Base-by-base conservation (phyloP, 225 moss, liverwort and hornwort genomes). In the Bryum argenteum region DNA sequence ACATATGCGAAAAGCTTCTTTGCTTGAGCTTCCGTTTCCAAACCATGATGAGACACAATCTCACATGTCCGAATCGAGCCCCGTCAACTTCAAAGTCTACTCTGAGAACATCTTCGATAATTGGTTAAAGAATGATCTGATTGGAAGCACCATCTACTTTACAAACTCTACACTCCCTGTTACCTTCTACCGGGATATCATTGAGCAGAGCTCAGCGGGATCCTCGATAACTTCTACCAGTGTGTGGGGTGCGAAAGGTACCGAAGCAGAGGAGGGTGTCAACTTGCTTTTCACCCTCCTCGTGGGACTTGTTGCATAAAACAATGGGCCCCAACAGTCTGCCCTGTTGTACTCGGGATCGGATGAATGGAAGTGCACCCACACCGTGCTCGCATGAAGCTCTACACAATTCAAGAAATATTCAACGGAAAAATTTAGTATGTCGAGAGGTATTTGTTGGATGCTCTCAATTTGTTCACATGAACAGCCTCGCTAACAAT, bases 251-350 rank as follows among this genome's bases (percentile, higher is more conserved):
- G 63, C 64, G 38, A 82, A 81, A 45, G 79, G 63, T 74, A 74
- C 74, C 52, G 63, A 53, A 62, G 81, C 43, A 63, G 66, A 75
- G 41, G 75, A 67, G n/a, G 71, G 70, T 21, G 64, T 48, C 40
- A 75, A 67, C 45, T 71, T 69, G 77, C 75, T 68, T 52, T 59
- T 58, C 21, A 75, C 62, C 16, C 67, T 15, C 37, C 67, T 79
- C 20, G 48, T 74, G 2, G 77, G 64, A 63, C 64, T 81, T 11
- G 71, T 81, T 59, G 71, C 71, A 74, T 82, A 84, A 51, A 81
- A 87, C 54, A 87, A 75, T 74, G 87, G 81, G 19, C 75, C 75
- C 75, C 79, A 82, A 69, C 74, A 87, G 44, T 84, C 60, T 17
- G 48, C 69, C 15, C 56, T 24, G 42, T 82, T 75, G n/a, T 76